phyloP scores from a whole-genome alignment of 108 stramenopile genomes.

The Cyclotella distinguenda region DNA sequence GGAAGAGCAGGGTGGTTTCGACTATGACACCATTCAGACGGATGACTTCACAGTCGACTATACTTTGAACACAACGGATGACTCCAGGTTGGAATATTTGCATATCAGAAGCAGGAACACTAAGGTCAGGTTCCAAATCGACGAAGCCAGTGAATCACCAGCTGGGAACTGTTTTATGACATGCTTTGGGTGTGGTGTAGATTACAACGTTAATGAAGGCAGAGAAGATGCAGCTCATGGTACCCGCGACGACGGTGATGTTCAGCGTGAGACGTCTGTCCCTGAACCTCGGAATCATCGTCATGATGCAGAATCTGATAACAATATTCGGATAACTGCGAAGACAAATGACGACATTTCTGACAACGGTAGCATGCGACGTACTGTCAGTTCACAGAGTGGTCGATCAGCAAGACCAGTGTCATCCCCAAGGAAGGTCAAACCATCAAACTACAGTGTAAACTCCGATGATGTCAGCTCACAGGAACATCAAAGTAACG shows the following conservation, averaged over 20 bases:
- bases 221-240: conserved; percentile 1
- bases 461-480: conserved; percentile 1
- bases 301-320: background rate
- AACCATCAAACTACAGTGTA: background rate
- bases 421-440: background rate
- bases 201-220: conserved; percentile 1
- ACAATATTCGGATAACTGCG: background rate
- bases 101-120: conserved; percentile 7
- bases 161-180: conserved; percentile 5
- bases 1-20: conserved; percentile 18
- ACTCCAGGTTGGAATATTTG: conserved; percentile 18
- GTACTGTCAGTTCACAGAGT: background rate
- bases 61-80: conserved; percentile 30
- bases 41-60: conserved; percentile 36
- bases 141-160: background rate
- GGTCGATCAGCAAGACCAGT: background rate
- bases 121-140: conserved; percentile 1
- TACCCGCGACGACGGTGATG: background rate
- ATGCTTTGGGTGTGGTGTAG: conserved; percentile 17
- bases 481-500: background rate
- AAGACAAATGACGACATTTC: background rate
- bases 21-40: conserved; percentile 39
- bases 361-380: background rate
- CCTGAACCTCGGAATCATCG: background rate
- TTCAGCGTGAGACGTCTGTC: background rate